Evolutionary conservation across 805 yeast species (phyloP).

Genomic region (Spathaspora arborariae): DNA sequence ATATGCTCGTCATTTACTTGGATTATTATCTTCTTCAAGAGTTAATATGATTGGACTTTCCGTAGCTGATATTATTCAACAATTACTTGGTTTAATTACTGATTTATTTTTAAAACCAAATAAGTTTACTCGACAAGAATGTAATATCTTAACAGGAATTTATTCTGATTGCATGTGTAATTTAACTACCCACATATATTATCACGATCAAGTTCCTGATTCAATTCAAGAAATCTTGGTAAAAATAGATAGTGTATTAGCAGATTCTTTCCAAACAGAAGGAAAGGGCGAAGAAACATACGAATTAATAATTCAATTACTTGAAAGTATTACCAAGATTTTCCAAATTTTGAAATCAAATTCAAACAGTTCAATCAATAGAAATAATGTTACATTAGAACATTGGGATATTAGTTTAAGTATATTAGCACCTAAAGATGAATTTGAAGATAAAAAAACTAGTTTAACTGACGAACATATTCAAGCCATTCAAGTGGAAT

Average conservation of each 20-base stretch:
- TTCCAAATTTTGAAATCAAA: slow-evolving; percentile 29
- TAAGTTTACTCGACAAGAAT: slow-evolving; percentile 17
- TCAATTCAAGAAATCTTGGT: slow-evolving; percentile 66
- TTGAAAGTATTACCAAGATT: slow-evolving; percentile 29
- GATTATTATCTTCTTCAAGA: slow-evolving; percentile 65
- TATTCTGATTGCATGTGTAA: slow-evolving; percentile 62
- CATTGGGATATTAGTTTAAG: slow-evolving; percentile 42
- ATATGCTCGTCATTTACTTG: slow-evolving; percentile 45
- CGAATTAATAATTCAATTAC: slow-evolving; percentile 24
- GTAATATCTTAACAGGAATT: slow-evolving; percentile 31
- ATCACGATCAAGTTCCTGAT: slow-evolving; percentile 82
- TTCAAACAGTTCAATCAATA: slow-evolving; percentile 29
- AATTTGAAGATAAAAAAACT: slow-evolving; percentile 10
- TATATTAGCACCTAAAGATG: slow-evolving; percentile 20
- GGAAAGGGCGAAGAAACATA: slow-evolving; percentile 6
- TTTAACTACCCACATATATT: slow-evolving; percentile 74
- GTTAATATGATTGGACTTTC: slow-evolving; percentile 87
- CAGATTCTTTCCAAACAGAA: slow-evolving; percentile 5
- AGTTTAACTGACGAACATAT: slow-evolving; percentile 21
- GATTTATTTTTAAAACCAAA: slow-evolving; percentile 24
- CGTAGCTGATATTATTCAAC: slow-evolving; percentile 71
- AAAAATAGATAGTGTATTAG: slow-evolving; percentile 34
- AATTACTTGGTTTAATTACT: slow-evolving; percentile 49
- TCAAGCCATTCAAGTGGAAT: slow-evolving; percentile 32
- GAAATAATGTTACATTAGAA: slow-evolving; percentile 40